Base-by-base conservation (phyloP, 2,329 filamentous ascomycete genomes). In the Diaporthe longicolla region DNA sequence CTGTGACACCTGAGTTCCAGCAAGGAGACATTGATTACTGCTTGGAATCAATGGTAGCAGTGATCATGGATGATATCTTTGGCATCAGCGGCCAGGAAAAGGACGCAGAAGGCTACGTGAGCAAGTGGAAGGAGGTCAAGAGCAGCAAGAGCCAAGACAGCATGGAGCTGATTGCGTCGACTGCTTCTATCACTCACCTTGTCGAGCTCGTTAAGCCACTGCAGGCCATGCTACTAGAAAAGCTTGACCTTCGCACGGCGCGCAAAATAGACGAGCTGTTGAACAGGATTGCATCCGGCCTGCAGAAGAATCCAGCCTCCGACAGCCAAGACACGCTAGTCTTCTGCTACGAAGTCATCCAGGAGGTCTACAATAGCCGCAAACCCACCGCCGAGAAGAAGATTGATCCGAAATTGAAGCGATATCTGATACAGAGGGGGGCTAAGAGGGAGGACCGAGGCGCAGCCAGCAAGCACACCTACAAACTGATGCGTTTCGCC, bases 21-120 rank as follows among this genome's bases (percentile, higher is more conserved):
- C 92, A 95, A 24, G 97, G 97, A 32, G 95, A 96, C 78, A 86
- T 99, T 40, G 95, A 99, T 80, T 95, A 98, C 80, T 98, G 95
- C 79, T 86, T 98, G 11, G 85, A 89, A 4, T 89, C 93, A 15
- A 91, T 98, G 57, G 92, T 97, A 59, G 89, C 91, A 1, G 91
- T 99, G 57, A 93, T 98, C 76, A 97, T 99, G 94, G 97, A 99
- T 79, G 97, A 99, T 81, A 97, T 97, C 17, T 99, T 99, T 80
- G 97, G 97, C 40, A 91, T 92, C 8, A 93, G 93, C 45, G 97
- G 97, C 2, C 94, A 98, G 84, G 96, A 99, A 81, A 99, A 99
- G 83, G 97, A 99, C 79, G 96, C 96, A 0, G 95, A 98, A 78
- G 97, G 95, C 70, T 99, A 99, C 82, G 93, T 93, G 72, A 98